Conservation (phyloP, 352 stramenopile genomes). For the Pythium sukuiense region DNA sequence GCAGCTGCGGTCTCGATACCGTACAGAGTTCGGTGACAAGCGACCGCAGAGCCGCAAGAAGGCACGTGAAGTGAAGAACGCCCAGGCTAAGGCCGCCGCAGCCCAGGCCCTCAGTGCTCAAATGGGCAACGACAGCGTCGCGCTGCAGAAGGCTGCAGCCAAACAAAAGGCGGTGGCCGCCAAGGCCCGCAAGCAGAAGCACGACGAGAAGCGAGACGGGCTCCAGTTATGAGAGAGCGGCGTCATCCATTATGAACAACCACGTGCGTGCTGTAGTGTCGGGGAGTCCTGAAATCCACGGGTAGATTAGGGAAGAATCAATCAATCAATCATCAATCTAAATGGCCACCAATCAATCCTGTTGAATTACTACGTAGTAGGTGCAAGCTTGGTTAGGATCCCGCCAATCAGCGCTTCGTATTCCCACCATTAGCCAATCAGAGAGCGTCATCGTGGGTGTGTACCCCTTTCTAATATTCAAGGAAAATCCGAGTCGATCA, state of each 20-base stretch:
- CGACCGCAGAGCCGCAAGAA: slow-evolving; percentile 51
- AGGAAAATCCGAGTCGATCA: neutral
- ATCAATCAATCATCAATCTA: slow-evolving; percentile 4
- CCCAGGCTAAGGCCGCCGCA: slow-evolving; percentile 20
- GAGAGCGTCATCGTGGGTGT: neutral
- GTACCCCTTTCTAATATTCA: neutral
- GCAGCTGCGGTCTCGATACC: slow-evolving; percentile 75
- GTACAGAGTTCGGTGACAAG: slow-evolving; percentile 77
- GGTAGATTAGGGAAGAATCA: slow-evolving; percentile 12
- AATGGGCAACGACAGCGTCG: neutral
- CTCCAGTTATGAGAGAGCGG: neutral
- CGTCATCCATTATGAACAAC: slow-evolving; percentile 9
- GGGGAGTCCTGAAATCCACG: slow-evolving; percentile 9
- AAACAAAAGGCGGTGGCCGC: slow-evolving; percentile 21
- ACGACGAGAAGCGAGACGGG: slow-evolving; percentile 15
- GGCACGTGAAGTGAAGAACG: slow-evolving; percentile 24
- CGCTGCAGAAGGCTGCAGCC: slow-evolving; percentile 17
- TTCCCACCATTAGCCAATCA: slow-evolving; percentile 22
- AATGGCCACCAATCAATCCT: neutral
- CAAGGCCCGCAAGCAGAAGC: slow-evolving; percentile 13
- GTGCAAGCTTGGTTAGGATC: slow-evolving; percentile 14
- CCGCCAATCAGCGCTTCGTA: slow-evolving; percentile 19
- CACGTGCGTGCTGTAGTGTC: slow-evolving; percentile 7
- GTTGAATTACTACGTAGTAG: neutral
- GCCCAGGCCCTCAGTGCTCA: neutral